Base-by-base conservation (phyloP, 139 green algal species). In the Astrephomene gubernaculifera region DNA sequence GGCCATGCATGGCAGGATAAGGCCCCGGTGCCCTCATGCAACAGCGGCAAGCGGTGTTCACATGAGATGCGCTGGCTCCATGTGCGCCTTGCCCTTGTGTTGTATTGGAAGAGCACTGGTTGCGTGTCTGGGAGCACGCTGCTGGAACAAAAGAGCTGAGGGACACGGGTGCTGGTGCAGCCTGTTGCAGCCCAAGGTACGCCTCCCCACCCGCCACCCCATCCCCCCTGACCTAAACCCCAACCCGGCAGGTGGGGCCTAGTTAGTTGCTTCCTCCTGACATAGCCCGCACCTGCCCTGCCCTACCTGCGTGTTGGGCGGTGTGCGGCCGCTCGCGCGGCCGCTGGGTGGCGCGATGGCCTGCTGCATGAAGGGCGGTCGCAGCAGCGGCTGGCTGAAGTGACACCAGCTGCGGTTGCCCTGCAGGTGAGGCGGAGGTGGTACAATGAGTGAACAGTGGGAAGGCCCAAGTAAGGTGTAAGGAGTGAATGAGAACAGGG, bases 341-440 rank as follows among this genome's bases (percentile, higher is more conserved):
- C 31, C 38, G 22, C 74, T 68, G 12, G 60, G 38, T 21, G 31
- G 74, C n/a, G 83, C 80, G 84, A 89, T 91, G 70, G 76, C 87
- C 4, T 44, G 60, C 82, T 94, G 91, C 90, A 93, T 88, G 61
- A 76, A 85, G 38, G 19, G 31, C 9, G 89, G 89, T 12, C 91
- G 88, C 79, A 93, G 71, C 69, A 95, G 94, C 31, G 91, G 89
- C 84, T 97, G 94, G 45, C 69, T 81, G 86, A 97, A 97, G 87
- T 97, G 94, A 82, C 95, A 98, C 95, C 94, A 98, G 35, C 31
- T 85, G 29, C 43, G 17, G 39, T 75, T 81, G 43, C 87, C 69
- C 64, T 81, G 33, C 53, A 22, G 10, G 8, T 3, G 14, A 38
- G 45, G 25, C 27, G n/a, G 41, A 41, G 17, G 22, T 33, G 21